Base-by-base conservation (phyloP, 371 early-diverging fungal species). In the Blastocladiella emersonii region DNA sequence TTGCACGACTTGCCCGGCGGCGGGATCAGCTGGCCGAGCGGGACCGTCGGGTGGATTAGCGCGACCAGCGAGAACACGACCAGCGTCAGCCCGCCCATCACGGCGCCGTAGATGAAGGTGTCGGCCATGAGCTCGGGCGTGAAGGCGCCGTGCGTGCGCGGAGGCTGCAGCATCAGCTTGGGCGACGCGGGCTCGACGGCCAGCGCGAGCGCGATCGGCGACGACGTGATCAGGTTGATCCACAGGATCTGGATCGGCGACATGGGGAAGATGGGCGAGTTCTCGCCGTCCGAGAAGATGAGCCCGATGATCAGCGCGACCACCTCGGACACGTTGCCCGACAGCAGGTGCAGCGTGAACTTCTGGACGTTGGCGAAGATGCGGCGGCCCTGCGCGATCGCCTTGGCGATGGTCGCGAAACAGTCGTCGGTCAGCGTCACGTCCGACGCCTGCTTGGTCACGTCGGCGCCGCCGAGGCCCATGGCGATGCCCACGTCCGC, bases 401-500 rank as follows among this genome's bases (percentile, higher is more conserved):
- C 79, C 27, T 65, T 65, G 27, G 79, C 77, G 55, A 83, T 77
- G 27, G 78, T 79, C 51, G 71, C 53, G 57, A 82, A 80, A 65
- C 78, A 71, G 65, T 78, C 80, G 63, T 79, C 76, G 5, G 78
- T 72, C 57, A 89, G 66, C 36, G 83, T 74, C 57, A 85, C 78
- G 61, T 81, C 78, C 15, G 83, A 76, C 13, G 82, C 79, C 59
- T 83, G 77, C 66, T 83, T 84, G 45, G 82, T 78, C 63, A 82
- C 78, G 56, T 82, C 81, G 3, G 83, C 75, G 23, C 83, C 84
- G 36, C 71, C 68, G 37, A 76, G 72, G 60, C 81, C 79, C 83
- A 82, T 76, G n/a, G 80, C 79, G 66, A 83, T 69, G 60, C 83
- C 85, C 25, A 82, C 77, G 71, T 84, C 76, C 34, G 85, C 82